phyloP scores from a whole-genome alignment of 2,329 filamentous ascomycete species.

The Colletotrichum horii region DNA sequence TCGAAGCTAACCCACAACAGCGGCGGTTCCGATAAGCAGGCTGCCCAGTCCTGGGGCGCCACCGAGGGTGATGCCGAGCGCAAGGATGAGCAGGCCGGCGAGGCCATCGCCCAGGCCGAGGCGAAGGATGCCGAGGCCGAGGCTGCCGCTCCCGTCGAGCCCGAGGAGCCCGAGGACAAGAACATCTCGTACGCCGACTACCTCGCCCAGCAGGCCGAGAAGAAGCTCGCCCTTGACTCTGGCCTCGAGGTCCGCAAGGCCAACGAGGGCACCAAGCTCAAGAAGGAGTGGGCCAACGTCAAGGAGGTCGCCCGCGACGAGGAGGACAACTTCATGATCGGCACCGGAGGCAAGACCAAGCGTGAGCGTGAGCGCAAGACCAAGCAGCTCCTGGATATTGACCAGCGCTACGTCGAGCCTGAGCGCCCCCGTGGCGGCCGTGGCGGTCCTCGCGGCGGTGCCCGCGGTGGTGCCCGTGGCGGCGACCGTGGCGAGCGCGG shows the following conservation, averaged over 20 bases:
- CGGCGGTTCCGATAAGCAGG: conserved; percentile 80
- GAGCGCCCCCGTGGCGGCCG: conserved; percentile 62
- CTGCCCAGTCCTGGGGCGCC: conserved; percentile 88
- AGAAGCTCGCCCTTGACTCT: conserved; percentile 75
- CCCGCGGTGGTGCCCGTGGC: conserved; percentile 50
- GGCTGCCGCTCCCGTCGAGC: conserved; percentile 59
- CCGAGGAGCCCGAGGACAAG: conserved; percentile 79
- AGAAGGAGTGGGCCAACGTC: conserved; percentile 93
- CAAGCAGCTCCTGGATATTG: conserved; percentile 89
- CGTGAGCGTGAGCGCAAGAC: conserved; percentile 90
- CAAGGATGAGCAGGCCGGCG: conserved; percentile 90
- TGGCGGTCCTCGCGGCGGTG: conserved; percentile 58
- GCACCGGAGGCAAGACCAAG: conserved; percentile 75
- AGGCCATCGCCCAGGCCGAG: conserved; percentile 86
- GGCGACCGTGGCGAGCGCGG: conserved; percentile 49
- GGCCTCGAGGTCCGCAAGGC: conserved; percentile 78
- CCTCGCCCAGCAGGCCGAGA: conserved; percentile 73
- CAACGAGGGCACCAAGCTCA: conserved; percentile 86
- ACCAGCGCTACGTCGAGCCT: conserved; percentile 80
- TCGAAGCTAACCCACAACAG: conserved; percentile 45
- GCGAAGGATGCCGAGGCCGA: conserved; percentile 69
- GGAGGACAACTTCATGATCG: conserved; percentile 74
- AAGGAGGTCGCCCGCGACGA: conserved; percentile 73
- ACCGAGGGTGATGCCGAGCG: conserved; percentile 82
- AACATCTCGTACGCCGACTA: conserved; percentile 90